Conservation (phyloP, 129 eudicot genomes). For the Kitagawia praeruptora region DNA sequence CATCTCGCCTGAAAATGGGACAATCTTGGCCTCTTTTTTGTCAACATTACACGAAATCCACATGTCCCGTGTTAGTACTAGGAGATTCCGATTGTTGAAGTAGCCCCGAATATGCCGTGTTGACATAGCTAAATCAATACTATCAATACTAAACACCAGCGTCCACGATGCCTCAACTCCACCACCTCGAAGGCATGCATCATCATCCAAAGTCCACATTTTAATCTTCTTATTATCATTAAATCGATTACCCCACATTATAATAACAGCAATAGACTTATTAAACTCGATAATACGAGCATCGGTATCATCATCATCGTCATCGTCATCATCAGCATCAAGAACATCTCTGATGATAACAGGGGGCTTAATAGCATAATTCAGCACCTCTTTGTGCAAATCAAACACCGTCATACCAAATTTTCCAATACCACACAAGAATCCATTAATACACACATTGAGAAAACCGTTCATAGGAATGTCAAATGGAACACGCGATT, state of each 20-base stretch:
- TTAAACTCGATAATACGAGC: not conserved
- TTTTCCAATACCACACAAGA: too few relatives aligned
- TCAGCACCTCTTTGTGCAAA: too few relatives aligned
- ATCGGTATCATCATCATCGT: too few relatives aligned
- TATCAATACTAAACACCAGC: not conserved
- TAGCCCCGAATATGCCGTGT: not conserved
- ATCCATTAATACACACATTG: too few relatives aligned
- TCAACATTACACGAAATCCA: not conserved
- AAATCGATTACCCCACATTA: not conserved
- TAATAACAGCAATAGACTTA: not conserved
- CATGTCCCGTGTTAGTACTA: too few relatives aligned
- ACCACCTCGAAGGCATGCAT: not conserved
- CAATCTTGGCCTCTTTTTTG: not conserved
- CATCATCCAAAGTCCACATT: not conserved
- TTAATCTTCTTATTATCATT: not conserved
- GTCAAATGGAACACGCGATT: too few relatives aligned
- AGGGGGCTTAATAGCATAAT: not conserved
- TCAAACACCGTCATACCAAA: too few relatives aligned
- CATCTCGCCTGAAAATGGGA: not conserved
- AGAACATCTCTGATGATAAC: too few relatives aligned
- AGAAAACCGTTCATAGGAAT: too few relatives aligned
- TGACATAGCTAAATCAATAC: too few relatives aligned
- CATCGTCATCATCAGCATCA: too few relatives aligned
- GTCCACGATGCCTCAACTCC: not conserved
- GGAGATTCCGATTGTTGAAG: not conserved